phyloP scores from a whole-genome alignment of 257 asterid species.

The Penstemon newberryi region DNA sequence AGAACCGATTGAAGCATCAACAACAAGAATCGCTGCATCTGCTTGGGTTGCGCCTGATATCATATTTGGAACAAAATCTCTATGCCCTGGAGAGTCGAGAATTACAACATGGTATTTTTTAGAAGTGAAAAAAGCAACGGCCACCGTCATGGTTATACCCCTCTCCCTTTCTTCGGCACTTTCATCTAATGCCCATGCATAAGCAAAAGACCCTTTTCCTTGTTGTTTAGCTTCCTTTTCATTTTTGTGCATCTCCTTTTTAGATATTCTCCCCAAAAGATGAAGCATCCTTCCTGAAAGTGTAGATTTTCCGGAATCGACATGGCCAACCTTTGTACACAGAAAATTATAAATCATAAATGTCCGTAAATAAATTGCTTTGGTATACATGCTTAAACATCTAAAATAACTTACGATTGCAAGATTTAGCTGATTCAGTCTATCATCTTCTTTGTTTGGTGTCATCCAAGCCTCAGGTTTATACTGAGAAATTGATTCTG shows the following conservation, averaged over 20 bases:
- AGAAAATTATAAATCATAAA: constrained; percentile 22
- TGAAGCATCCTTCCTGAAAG: constrained; percentile 95
- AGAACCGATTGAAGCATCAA: constrained; percentile 89
- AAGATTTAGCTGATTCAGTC: constrained; percentile 78
- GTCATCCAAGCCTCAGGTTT: constrained; percentile 77
- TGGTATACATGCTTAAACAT: neutral
- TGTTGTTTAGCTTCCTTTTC: constrained; percentile 88
- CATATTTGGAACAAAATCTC: constrained; percentile 98
- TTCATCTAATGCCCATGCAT: constrained; percentile 99
- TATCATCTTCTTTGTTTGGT: constrained; percentile 51
- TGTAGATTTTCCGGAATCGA: constrained; percentile 98
- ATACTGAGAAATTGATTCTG: constrained; percentile 45
- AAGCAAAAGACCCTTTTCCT: constrained; percentile 98
- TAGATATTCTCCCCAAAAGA: constrained; percentile 79
- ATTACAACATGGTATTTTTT: constrained; percentile 72
- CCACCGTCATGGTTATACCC: constrained; percentile 98
- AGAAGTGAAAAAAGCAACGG: constrained; percentile 83
- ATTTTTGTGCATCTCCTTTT: constrained; percentile 78
- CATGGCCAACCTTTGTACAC: constrained; percentile 85
- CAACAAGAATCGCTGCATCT: constrained; percentile 92
- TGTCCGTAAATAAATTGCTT: constrained; percentile 5
- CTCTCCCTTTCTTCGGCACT: constrained; percentile 97
- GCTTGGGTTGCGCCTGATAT: constrained; percentile 99
- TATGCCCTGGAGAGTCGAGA: constrained; percentile 98
- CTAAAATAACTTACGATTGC: constrained; percentile 67